phyloP scores from a whole-genome alignment of 139 green algal genomes.

The Pseudopediastrum boryanum region DNA sequence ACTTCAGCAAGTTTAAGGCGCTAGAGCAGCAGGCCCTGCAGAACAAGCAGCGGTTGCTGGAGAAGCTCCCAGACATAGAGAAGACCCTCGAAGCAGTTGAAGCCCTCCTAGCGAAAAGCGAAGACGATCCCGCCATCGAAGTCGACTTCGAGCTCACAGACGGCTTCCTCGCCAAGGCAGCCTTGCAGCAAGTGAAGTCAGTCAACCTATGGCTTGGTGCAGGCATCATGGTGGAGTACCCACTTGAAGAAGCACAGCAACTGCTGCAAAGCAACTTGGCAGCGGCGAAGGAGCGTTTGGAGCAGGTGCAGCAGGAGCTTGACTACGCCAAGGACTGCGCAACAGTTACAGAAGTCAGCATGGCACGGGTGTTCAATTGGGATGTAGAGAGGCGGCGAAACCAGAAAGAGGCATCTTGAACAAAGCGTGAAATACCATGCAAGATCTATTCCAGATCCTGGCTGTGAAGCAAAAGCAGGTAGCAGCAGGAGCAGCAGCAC shows the following conservation, averaged over 20 bases:
- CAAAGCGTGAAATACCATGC: not conserved
- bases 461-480: not conserved
- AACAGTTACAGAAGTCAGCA: conserved; percentile 75
- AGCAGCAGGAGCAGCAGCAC: not conserved
- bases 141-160: conserved; percentile 70
- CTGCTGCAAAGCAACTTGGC: conserved; percentile 49
- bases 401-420: conserved; percentile 12
- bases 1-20: conserved; percentile 36
- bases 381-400: conserved; percentile 61
- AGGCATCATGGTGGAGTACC: conserved; percentile 82
- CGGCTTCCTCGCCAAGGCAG: conserved; percentile 54
- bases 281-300: conserved; percentile 41
- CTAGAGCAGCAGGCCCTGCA: conserved; percentile 46
- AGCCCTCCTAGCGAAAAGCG: conserved; percentile 38
- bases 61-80: conserved; percentile 48
- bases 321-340: conserved; percentile 54
- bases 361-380: conserved; percentile 85
- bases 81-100: conserved; percentile 48
- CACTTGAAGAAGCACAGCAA: conserved; percentile 60
- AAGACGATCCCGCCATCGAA: not conserved
- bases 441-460: not conserved
- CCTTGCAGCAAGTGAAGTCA: conserved; percentile 43
- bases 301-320: conserved; percentile 44
- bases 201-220: conserved; percentile 78
- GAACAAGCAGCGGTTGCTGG: conserved; percentile 27